Conservation (phyloP, 495 filamentous ascomycete genomes). For the Rostrohypoxylon terebratum region DNA sequence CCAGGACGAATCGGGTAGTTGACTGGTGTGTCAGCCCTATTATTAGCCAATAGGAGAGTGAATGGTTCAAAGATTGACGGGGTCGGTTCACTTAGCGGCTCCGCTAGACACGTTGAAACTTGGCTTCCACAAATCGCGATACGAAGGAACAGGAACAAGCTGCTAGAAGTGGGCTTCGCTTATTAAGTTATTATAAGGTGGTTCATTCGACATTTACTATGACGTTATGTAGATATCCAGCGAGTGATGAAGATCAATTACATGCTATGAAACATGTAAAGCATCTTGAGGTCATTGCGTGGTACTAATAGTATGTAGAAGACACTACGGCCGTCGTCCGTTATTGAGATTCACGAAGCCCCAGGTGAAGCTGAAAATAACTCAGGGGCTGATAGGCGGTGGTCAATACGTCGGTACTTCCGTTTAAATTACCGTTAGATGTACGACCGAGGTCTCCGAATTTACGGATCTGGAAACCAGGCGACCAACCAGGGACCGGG, state of each 20-base stretch:
- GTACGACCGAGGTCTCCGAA: constrained; percentile 26
- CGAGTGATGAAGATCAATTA: background rate
- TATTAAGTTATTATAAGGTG: background rate
- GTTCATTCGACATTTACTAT: background rate
- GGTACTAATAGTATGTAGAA: too few species aligned
- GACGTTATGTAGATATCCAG: constrained; percentile 7
- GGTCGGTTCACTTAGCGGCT: constrained; percentile 39
- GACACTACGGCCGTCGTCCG: background rate
- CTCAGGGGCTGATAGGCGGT: constrained; percentile 29
- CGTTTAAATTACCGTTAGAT: constrained; percentile 34
- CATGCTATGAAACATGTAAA: background rate
- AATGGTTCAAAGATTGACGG: constrained; percentile 13
- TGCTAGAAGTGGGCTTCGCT: constrained; percentile 22
- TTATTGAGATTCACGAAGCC: background rate
- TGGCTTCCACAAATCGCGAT: constrained; percentile 29
- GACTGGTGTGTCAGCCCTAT: constrained; percentile 27
- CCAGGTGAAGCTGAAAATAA: constrained; percentile 33
- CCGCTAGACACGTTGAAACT: constrained; percentile 34
- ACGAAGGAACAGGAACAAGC: constrained; percentile 33
- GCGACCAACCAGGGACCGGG: constrained; percentile 31
- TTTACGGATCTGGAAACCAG: constrained; percentile 31
- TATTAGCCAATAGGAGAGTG: constrained; percentile 21
- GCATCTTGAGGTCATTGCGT: background rate
- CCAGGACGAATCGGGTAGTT: constrained; percentile 40
- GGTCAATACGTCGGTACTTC: constrained; percentile 37